Conservation (phyloP, 495 filamentous ascomycete species). For the Letharia lupina region DNA sequence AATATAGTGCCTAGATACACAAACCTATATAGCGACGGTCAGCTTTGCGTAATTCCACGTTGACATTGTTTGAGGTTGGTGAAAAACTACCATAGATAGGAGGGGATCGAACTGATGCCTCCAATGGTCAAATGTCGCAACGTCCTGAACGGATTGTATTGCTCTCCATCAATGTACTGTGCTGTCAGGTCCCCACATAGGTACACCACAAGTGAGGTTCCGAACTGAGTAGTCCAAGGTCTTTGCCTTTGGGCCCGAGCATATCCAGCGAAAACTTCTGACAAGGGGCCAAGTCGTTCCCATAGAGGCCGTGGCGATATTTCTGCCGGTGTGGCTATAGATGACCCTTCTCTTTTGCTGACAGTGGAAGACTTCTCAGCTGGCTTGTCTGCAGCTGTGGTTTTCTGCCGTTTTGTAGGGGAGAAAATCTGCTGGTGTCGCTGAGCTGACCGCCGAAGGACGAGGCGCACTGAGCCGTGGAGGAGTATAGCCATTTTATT, state of each 20-base stretch:
- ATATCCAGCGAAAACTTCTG: slow-evolving; percentile 59
- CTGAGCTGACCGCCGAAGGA: slow-evolving; percentile 4
- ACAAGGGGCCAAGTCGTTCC: slow-evolving; percentile 37
- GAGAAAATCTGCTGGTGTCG: slow-evolving; percentile 8
- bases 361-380: slow-evolving; percentile 3
- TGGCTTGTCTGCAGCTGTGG: slow-evolving; percentile 10
- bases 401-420: slow-evolving; percentile 9
- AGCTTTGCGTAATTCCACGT: neutral
- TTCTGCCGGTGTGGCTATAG: neutral
- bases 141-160: slow-evolving; percentile 65
- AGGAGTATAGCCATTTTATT: slow-evolving; percentile 1
- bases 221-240: slow-evolving; percentile 71
- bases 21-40: slow-evolving; percentile 49
- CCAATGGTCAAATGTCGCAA: slow-evolving; percentile 66
- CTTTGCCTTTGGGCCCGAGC: slow-evolving; percentile 56
- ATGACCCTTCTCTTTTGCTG: slow-evolving; percentile 4
- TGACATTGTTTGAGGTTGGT: neutral
- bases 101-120: slow-evolving; percentile 59
- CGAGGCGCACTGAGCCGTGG: slow-evolving; percentile 6
- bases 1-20: slow-evolving; percentile 69
- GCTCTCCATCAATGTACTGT: slow-evolving; percentile 46
- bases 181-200: slow-evolving; percentile 72
- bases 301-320: slow-evolving; percentile 12
- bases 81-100: slow-evolving; percentile 61
- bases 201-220: slow-evolving; percentile 68